Evolutionary conservation across 108 stramenopile species (phyloP).

Genomic region (Aurantiochytrium sp.): DNA sequence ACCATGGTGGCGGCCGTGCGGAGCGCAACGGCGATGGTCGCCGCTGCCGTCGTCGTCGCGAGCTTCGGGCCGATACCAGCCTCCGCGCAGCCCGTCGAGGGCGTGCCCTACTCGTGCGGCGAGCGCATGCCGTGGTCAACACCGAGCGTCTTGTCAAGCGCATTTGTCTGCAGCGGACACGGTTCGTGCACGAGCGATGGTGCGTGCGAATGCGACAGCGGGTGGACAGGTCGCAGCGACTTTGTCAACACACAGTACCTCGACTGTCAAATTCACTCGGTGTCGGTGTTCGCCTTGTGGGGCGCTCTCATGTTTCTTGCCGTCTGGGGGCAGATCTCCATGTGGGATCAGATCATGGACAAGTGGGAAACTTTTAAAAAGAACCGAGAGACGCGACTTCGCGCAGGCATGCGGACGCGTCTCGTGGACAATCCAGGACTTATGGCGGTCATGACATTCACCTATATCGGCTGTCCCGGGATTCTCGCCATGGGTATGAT

Average conservation of each 20-base stretch:
- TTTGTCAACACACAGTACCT: background rate
- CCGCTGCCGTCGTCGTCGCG: no score
- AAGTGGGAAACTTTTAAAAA: background rate
- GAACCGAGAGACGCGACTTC: background rate
- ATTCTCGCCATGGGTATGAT: background rate
- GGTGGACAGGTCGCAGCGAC: conserved; percentile 4
- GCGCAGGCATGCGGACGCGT: background rate
- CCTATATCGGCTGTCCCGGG: background rate
- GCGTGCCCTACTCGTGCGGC: background rate
- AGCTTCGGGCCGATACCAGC: no score
- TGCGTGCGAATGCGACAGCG: background rate
- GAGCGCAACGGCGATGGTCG: no score
- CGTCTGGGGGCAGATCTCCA: background rate
- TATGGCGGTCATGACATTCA: background rate
- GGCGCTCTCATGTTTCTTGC: background rate
- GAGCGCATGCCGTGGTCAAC: background rate
- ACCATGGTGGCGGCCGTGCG: no score
- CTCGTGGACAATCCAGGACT: background rate
- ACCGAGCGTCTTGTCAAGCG: background rate
- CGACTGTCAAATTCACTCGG: background rate
- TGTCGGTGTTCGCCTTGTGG: background rate
- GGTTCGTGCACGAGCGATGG: background rate
- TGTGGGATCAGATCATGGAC: background rate
- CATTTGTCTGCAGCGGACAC: background rate
- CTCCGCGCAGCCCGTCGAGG: no score